Evolutionary conservation across 371 early-diverging fungal species (phyloP).

Genomic region (Mortierella sp.): DNA sequence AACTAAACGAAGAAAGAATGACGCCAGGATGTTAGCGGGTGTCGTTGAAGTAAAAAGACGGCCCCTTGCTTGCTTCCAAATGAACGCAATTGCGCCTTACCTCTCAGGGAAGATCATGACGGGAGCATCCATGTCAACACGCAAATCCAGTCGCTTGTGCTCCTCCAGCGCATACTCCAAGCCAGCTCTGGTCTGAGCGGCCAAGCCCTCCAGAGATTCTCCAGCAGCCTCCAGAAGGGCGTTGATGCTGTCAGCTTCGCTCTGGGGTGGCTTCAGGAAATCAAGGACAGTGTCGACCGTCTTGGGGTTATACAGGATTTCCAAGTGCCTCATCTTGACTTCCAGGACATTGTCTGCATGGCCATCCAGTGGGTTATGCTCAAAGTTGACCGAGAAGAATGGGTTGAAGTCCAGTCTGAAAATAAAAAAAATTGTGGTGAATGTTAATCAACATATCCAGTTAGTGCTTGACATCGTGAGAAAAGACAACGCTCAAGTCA

Average conservation of each 20-base stretch:
- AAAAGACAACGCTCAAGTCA: not conserved
- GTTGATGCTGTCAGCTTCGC: constrained; percentile 81
- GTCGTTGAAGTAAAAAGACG: too few species aligned
- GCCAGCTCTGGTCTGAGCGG: constrained; percentile 90
- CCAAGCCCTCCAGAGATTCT: constrained; percentile 89
- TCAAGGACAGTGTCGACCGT: constrained; percentile 80
- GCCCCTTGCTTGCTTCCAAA: too few species aligned
- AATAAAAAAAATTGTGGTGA: not conserved
- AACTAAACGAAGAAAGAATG: constrained; percentile 59
- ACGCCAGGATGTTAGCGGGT: not conserved
- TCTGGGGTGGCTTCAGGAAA: constrained; percentile 90
- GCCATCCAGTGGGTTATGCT: constrained; percentile 89
- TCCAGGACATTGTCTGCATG: constrained; percentile 90
- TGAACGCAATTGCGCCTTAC: constrained; percentile 56
- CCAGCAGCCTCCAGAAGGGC: constrained; percentile 88
- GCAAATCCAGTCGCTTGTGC: constrained; percentile 90
- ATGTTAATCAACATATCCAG: too few species aligned
- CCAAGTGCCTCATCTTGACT: constrained; percentile 90
- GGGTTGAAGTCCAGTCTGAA: constrained; percentile 61
- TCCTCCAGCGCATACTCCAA: constrained; percentile 90
- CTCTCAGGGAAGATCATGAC: constrained; percentile 95
- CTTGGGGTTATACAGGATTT: constrained; percentile 90
- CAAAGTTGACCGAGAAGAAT: constrained; percentile 88
- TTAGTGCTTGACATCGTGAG: not conserved
- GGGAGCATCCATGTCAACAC: constrained; percentile 97